Conservation (phyloP, 1,139 yeast genomes). For the Casaregolazyma lundiana region DNA sequence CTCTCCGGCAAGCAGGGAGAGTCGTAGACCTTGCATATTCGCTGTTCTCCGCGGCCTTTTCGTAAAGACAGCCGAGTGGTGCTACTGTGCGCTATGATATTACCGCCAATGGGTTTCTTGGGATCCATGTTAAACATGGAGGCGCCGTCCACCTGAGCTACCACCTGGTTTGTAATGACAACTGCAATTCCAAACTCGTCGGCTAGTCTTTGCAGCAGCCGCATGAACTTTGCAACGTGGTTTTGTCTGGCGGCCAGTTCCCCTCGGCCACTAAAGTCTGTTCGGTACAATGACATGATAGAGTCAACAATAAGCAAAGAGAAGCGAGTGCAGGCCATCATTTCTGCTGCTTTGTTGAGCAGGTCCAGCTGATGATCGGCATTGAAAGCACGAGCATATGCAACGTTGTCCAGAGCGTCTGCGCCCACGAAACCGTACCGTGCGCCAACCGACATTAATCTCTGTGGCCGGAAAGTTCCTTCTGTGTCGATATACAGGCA, state of each 20-base stretch:
- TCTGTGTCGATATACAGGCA: constrained; percentile 96
- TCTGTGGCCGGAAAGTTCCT: constrained; percentile 90
- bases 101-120: constrained; percentile 99
- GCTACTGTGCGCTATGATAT: constrained; percentile 94
- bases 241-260: constrained; percentile 93
- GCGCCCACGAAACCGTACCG: constrained; percentile 92
- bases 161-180: constrained; percentile 97
- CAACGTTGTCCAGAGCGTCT: constrained; percentile 92
- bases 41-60: constrained; percentile 87
- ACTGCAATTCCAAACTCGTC: constrained; percentile 99
- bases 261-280: constrained; percentile 95
- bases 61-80: constrained; percentile 86
- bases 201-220: constrained; percentile 86
- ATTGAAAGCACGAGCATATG: constrained; percentile 94
- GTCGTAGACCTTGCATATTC: constrained; percentile 91
- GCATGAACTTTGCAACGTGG: constrained; percentile 90
- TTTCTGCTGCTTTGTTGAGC: constrained; percentile 83
- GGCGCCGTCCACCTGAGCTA: constrained; percentile 95
- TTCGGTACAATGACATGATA: constrained; percentile 91
- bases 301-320: constrained; percentile 85
- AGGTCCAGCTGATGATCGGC: constrained; percentile 93
- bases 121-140: constrained; percentile 91
- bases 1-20: constrained; percentile 95
- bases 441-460: constrained; percentile 85
- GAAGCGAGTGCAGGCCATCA: constrained; percentile 90